Percentiles rank a stretch among this genome's conserved stretches.
Conservation (phyloP, 768 basidiomycete species). For the Filobasidium wieringae region DNA sequence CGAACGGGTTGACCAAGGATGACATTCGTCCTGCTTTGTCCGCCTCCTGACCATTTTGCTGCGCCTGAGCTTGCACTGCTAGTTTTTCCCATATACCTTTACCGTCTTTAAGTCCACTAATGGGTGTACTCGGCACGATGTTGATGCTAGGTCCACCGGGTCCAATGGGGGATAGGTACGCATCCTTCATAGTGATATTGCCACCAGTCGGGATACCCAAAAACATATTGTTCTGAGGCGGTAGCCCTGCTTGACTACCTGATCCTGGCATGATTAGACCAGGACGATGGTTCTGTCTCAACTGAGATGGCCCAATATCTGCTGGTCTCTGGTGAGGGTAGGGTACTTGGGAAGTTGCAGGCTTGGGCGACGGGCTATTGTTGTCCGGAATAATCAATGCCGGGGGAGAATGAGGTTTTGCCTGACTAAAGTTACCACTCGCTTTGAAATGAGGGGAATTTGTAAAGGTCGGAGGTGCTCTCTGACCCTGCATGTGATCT, state of each 20-base stretch:
- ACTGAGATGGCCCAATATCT: background rate
- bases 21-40: background rate
- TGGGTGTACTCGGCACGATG: constrained; percentile 15
- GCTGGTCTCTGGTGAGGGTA: background rate
- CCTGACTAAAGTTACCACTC: background rate
- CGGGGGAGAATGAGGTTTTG: constrained; percentile 15
- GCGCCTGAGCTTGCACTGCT: constrained; percentile 10
- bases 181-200: background rate
- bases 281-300: background rate
- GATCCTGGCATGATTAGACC: background rate
- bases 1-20: background rate
- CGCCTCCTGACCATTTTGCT: background rate
- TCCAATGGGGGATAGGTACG: constrained; percentile 13
- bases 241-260: background rate
- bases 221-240: constrained; percentile 10
- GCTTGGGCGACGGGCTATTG: constrained; percentile 1
- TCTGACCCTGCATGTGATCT: background rate
- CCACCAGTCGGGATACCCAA: constrained; percentile 8
- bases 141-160: constrained; percentile 18
- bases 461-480: constrained; percentile 3
- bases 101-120: constrained; percentile 11
- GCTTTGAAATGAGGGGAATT: constrained; percentile 1
- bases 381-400: constrained; percentile 14
- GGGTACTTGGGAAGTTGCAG: background rate
- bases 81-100: constrained; percentile 16